Conservation (phyloP, 306 rosid genomes). For the Senna siamea region DNA sequence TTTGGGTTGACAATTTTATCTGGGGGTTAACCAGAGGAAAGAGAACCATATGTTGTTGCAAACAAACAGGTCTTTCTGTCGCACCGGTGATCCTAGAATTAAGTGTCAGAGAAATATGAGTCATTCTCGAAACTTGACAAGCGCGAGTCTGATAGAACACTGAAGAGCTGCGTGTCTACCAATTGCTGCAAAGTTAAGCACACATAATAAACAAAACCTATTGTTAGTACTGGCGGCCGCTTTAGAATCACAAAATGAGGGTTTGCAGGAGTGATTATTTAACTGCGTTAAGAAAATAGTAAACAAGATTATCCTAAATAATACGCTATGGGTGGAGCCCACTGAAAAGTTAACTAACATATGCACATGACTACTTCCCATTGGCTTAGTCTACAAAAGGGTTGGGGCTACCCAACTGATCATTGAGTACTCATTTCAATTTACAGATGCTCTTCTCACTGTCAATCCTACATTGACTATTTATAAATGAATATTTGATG, state of each 20-base stretch:
- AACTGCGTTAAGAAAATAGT: not conserved
- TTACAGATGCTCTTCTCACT: not conserved
- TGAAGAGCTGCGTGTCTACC: conserved; percentile 88
- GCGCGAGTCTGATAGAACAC: conserved; percentile 78
- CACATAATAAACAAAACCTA: conserved; percentile 21
- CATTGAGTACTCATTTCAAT: not conserved
- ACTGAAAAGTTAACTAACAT: not conserved
- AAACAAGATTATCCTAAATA: not conserved
- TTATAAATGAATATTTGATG: conserved; percentile 5
- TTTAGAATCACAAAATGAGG: conserved; percentile 1
- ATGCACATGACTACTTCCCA: not conserved
- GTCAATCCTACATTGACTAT: not conserved
- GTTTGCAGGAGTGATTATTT: not conserved
- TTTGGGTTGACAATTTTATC: conserved; percentile 11
- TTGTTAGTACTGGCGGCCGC: not conserved
- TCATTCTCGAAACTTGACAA: conserved; percentile 73
- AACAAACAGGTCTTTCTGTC: conserved; percentile 24
- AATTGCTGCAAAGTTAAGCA: conserved; percentile 61
- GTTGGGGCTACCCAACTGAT: not conserved
- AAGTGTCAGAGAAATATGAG: conserved; percentile 36
- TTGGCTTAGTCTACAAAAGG: not conserved
- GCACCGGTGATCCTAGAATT: conserved; percentile 31
- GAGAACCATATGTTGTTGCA: conserved; percentile 17
- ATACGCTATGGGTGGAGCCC: no score
- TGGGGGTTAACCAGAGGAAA: conserved; percentile 9